A percentile compares a stretch with the other conserved stretches of the same genome.
phyloP scores from a whole-genome alignment of 163 green algal genomes.

The Prototheca wickerhamii region DNA sequence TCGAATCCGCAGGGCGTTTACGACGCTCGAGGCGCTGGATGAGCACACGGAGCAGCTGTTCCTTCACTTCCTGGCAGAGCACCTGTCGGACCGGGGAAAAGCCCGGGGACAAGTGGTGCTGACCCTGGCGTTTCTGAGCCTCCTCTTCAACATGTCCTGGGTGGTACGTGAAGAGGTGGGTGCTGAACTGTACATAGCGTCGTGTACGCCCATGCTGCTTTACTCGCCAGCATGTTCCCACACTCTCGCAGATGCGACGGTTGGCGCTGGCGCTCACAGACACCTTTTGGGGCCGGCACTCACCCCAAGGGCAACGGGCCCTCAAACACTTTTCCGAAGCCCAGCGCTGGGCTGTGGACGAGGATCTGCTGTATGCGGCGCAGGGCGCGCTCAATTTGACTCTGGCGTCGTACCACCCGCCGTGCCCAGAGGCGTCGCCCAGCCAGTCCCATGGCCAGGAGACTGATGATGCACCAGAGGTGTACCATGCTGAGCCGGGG shows the following conservation, averaged over 20 bases:
- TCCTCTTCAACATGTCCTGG: background rate
- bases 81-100: no score
- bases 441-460: no score
- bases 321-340: background rate
- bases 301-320: background rate
- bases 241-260: no score
- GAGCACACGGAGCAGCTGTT: background rate
- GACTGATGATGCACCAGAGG: no score
- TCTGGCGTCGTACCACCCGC: background rate
- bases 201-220: no score
- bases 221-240: no score
- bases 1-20: background rate
- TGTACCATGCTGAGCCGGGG: no score
- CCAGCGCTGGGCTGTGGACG: background rate
- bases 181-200: no score
- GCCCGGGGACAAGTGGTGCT: no score
- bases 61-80: background rate
- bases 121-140: background rate
- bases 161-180: no score
- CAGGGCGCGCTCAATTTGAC: background rate
- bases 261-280: background rate
- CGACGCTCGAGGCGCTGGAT: background rate
- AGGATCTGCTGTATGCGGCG: background rate
- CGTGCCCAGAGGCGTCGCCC: no score
- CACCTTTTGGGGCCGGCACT: background rate